These are phyloP conservation scores for Lachnellula suecica DNA, from an alignment of 2,329 filamentous ascomycete species.

Conservation along the genomic window DNA sequence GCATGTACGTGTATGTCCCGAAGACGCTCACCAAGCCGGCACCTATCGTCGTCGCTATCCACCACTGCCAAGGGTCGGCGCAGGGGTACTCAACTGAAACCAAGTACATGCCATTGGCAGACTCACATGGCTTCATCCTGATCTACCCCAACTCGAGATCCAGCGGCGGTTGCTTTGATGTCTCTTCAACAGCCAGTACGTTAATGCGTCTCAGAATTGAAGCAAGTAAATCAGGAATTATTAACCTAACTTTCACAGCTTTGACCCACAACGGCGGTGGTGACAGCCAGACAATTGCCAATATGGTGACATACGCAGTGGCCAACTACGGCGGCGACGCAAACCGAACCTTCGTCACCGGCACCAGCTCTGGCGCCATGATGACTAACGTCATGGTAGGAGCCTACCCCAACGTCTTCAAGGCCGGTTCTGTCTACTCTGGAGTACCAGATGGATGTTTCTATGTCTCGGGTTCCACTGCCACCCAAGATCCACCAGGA, in stretches of 20 bases:
- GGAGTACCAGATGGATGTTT: conserved; percentile 44
- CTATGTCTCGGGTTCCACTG: conserved; percentile 39
- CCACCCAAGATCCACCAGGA: too few relatives aligned
- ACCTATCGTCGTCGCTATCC: background rate
- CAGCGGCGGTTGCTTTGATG: conserved; percentile 56
- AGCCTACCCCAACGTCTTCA: conserved; percentile 42
- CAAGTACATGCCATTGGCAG: conserved; percentile 50
- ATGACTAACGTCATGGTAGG: conserved; percentile 47
- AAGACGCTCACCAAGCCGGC: background rate
- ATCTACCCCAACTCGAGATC: conserved; percentile 56
- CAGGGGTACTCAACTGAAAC: conserved; percentile 21
- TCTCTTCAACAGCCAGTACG: conserved; percentile 43
- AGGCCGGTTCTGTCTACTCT: conserved; percentile 41
- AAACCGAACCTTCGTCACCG: conserved; percentile 51
- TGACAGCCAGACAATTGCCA: conserved; percentile 52
- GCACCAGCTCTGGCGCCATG: conserved; percentile 46
- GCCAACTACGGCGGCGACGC: conserved; percentile 48
- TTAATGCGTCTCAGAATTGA: too few relatives aligned
- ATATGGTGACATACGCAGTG: conserved; percentile 55
- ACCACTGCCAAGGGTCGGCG: conserved; percentile 39
- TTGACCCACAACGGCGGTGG: conserved; percentile 55
- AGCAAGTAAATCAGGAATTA: too few relatives aligned
- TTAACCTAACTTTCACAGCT: too few relatives aligned
- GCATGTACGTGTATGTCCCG: background rate
- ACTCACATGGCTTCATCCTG: conserved; percentile 54